Evolutionary conservation across 1,284 basidiomycete genomes (phyloP).

Genomic region (Ganoderma meredithae): DNA sequence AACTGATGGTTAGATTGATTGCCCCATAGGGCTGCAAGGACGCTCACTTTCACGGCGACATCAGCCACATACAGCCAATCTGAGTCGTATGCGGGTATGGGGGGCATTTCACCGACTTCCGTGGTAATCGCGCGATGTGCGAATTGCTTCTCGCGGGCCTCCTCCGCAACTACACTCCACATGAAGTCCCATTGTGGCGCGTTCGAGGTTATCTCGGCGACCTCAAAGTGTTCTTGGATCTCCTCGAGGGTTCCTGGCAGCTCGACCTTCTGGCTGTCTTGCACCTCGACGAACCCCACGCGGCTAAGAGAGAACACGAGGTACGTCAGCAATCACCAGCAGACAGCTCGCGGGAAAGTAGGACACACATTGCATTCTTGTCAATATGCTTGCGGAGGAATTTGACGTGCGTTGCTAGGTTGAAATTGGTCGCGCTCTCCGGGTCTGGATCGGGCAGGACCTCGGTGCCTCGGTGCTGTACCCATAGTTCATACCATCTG

Average conservation of each 20-base stretch:
- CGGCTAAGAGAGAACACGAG: slow-evolving; percentile 48
- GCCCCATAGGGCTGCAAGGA: background rate
- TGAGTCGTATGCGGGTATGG: slow-evolving; percentile 38
- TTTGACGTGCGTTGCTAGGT: slow-evolving; percentile 77
- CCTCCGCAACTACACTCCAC: slow-evolving; percentile 74
- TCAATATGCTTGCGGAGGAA: slow-evolving; percentile 85
- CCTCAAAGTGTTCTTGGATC: slow-evolving; percentile 55
- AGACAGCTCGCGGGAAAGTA: background rate
- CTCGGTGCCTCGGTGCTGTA: slow-evolving; percentile 70
- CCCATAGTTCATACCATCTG: slow-evolving; percentile 82
- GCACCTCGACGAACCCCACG: slow-evolving; percentile 61
- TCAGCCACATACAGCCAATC: slow-evolving; percentile 65
- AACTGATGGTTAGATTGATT: background rate
- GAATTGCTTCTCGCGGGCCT: slow-evolving; percentile 76
- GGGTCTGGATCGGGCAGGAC: slow-evolving; percentile 78
- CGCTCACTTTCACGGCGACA: slow-evolving; percentile 70
- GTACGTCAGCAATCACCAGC: background rate
- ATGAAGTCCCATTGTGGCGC: slow-evolving; percentile 73
- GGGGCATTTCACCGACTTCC: slow-evolving; percentile 50
- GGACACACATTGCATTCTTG: slow-evolving; percentile 82
- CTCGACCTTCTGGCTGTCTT: slow-evolving; percentile 43
- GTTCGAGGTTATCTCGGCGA: slow-evolving; percentile 52
- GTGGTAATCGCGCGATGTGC: slow-evolving; percentile 63
- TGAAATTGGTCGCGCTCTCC: slow-evolving; percentile 74
- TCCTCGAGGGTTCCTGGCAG: slow-evolving; percentile 58